A percentile compares a stretch with the other conserved stretches of the same genome.
phyloP scores from a whole-genome alignment of 2,329 filamentous ascomycete species.

The Tolypocladium capitatum region DNA sequence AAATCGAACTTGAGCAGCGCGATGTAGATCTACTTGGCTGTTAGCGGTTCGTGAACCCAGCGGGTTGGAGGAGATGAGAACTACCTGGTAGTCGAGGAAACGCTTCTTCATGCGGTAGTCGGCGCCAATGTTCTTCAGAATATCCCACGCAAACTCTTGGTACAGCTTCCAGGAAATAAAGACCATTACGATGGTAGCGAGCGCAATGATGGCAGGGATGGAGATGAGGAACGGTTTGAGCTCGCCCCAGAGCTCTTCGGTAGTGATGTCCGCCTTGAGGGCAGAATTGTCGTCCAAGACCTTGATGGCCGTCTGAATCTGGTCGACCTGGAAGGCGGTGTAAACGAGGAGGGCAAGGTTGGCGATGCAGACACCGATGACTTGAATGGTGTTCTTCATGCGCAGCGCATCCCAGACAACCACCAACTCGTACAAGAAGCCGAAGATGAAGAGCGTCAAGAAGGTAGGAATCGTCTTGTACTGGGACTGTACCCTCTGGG shows the following conservation, averaged over 20 bases:
- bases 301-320: constrained; percentile 63
- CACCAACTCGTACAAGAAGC: constrained; percentile 81
- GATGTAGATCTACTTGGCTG: constrained; percentile 67
- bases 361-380: constrained; percentile 88
- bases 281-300: constrained; percentile 32
- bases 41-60: constrained; percentile 7
- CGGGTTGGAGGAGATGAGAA: constrained; percentile 7
- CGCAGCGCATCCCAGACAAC: constrained; percentile 88
- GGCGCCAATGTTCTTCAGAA: constrained; percentile 97
- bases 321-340: constrained; percentile 81
- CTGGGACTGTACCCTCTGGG: constrained; percentile 31
- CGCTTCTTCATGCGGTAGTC: constrained; percentile 94
- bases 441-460: constrained; percentile 92
- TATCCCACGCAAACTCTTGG: constrained; percentile 97
- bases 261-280: constrained; percentile 24
- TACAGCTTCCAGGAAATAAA: constrained; percentile 90
- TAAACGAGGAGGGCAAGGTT: constrained; percentile 89
- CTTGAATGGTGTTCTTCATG: constrained; percentile 94
- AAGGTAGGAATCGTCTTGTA: constrained; percentile 80
- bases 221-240: constrained; percentile 69
- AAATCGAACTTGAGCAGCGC: constrained; percentile 97
- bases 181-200: constrained; percentile 59
- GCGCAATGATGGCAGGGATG: constrained; percentile 69
- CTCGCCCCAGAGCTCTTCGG: constrained; percentile 47
- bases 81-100: constrained; percentile 90